Evolutionary conservation across 164 flowering plant species (phyloP).

Genomic region (Amborella trichopoda): DNA sequence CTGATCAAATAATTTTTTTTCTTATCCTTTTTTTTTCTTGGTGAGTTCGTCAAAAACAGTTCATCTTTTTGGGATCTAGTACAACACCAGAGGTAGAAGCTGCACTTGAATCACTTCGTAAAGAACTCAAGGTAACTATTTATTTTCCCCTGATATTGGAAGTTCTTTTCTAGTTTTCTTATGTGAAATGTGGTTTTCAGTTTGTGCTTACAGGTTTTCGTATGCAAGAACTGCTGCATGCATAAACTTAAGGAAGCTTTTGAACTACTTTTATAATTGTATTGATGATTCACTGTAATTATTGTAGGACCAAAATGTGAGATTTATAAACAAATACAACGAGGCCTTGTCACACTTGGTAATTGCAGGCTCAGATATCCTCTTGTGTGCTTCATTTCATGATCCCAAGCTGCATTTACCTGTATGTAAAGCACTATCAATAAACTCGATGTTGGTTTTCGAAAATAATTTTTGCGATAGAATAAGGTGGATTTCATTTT

Average conservation of each 20-base stretch:
- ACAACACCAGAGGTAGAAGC: conserved; percentile 14
- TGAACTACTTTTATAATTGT: no score
- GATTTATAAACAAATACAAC: conserved; percentile 28
- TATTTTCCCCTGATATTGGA: no score
- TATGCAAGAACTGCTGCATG: no score
- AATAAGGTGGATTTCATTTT: background rate
- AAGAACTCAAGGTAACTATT: conserved; percentile 43
- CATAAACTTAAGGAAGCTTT: no score
- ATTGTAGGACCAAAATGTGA: conserved; percentile 42
- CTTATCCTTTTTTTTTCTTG: no score
- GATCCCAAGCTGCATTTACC: conserved; percentile 60
- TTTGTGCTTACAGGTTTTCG: no score
- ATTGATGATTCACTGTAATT: no score
- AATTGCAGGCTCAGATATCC: conserved; percentile 69
- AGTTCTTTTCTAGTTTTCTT: no score
- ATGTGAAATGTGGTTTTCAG: no score
- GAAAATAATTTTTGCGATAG: background rate
- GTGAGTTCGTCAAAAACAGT: no score
- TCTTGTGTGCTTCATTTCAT: conserved; percentile 52
- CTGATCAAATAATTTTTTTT: no score
- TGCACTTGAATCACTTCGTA: conserved; percentile 22
- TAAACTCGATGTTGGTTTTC: background rate
- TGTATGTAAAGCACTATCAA: conserved; percentile 22
- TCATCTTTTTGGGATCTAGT: conserved; percentile 33
- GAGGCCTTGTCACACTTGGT: conserved; percentile 48